phyloP scores from a whole-genome alignment of 2,329 filamentous ascomycete genomes.

The Plenodomus biglobosus region DNA sequence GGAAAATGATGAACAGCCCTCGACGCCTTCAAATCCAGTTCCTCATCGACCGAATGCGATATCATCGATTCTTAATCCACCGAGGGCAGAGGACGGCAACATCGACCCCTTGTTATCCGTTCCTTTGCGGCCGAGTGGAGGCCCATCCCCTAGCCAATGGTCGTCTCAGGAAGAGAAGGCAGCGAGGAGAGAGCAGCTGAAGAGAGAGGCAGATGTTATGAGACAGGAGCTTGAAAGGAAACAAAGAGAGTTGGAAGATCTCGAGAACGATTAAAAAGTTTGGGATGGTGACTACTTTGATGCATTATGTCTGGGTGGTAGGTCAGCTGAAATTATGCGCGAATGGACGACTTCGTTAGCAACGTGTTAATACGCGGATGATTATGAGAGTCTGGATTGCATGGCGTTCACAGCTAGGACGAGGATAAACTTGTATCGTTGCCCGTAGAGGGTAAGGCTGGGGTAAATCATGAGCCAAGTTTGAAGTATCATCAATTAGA shows the following conservation, averaged over 20 bases:
- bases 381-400: no score
- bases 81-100: constrained; percentile 28
- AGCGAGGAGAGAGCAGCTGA: constrained; percentile 33
- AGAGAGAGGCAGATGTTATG: constrained; percentile 36
- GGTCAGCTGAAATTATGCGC: no score
- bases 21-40: constrained; percentile 20
- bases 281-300: neutral
- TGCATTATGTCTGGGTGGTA: neutral
- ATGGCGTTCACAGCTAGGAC: no score
- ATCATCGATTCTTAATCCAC: constrained; percentile 39
- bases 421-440: no score
- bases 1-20: constrained; percentile 29
- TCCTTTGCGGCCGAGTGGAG: constrained; percentile 19
- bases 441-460: no score
- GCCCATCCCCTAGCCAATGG: constrained; percentile 19
- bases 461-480: no score
- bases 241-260: constrained; percentile 35
- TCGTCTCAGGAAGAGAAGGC: constrained; percentile 33
- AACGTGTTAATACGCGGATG: no score
- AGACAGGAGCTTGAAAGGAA: constrained; percentile 31
- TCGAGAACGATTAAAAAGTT: constrained; percentile 31
- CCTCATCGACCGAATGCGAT: constrained; percentile 40
- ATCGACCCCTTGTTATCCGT: constrained; percentile 39
- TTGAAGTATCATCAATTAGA: no score
- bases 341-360: no score